Evolutionary conservation across 2,329 filamentous ascomycete species (phyloP).

Genomic region (Exophiala lecanii-corni): DNA sequence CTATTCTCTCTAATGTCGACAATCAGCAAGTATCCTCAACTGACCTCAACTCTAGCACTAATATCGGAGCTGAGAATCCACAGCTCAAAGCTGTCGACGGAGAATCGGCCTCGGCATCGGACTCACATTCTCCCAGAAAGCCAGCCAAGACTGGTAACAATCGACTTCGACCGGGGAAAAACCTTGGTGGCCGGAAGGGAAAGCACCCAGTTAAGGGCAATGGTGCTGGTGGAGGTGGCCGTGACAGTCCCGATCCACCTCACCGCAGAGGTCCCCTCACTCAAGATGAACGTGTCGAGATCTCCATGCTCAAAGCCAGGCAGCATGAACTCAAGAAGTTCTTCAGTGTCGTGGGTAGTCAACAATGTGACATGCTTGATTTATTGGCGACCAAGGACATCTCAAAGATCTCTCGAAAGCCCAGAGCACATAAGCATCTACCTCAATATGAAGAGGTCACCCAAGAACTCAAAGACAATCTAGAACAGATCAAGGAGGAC

Average conservation of each 20-base stretch:
- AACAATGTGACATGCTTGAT: slow-evolving; percentile 38
- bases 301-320: slow-evolving; percentile 33
- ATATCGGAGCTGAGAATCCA: slow-evolving; percentile 4
- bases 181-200: slow-evolving; percentile 30
- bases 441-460: slow-evolving; percentile 37
- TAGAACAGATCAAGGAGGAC: slow-evolving; percentile 27
- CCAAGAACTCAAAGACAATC: slow-evolving; percentile 30
- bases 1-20: no score
- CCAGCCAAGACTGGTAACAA: slow-evolving; percentile 31
- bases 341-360: slow-evolving; percentile 39
- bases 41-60: background rate
- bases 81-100: slow-evolving; percentile 9
- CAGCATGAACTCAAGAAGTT: slow-evolving; percentile 40
- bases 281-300: slow-evolving; percentile 21
- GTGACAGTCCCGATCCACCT: slow-evolving; percentile 29
- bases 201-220: slow-evolving; percentile 16
- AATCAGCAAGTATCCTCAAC: no score
- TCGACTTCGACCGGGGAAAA: slow-evolving; percentile 24
- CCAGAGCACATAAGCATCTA: slow-evolving; percentile 37
- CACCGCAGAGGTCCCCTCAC: slow-evolving; percentile 27
- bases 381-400: slow-evolving; percentile 38
- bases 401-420: slow-evolving; percentile 36
- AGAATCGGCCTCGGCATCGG: slow-evolving; percentile 5
- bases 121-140: slow-evolving; percentile 19
- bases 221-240: slow-evolving; percentile 27